Conservation (phyloP, 805 yeast genomes). For the Saccharomycopsis lassenensis region DNA sequence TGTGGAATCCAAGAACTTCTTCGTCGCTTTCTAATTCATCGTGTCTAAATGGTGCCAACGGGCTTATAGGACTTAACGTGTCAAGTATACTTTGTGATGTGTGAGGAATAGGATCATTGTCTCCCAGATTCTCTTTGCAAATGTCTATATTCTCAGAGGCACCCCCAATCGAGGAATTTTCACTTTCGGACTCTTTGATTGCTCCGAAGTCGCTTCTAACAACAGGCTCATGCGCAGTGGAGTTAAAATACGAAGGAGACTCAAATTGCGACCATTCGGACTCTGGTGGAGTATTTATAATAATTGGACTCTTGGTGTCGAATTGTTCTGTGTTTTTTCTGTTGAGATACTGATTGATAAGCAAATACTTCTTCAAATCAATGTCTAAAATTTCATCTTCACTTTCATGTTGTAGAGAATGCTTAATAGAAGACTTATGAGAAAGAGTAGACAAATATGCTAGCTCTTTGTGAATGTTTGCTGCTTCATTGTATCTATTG, state of each 20-base stretch:
- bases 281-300: neutral
- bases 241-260: conserved; percentile 2
- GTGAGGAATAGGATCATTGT: too few relatives aligned
- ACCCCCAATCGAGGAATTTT: neutral
- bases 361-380: conserved; percentile 3
- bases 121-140: too few relatives aligned
- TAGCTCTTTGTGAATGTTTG: conserved; percentile 5
- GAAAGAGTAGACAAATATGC: conserved; percentile 1
- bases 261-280: neutral
- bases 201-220: conserved; percentile 1
- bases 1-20: too few relatives aligned
- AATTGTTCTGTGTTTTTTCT: neutral
- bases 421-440: neutral
- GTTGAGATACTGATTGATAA: conserved; percentile 6
- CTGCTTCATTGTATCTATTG: conserved; percentile 2
- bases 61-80: too few relatives aligned
- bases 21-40: too few relatives aligned
- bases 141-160: too few relatives aligned
- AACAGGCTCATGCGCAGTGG: neutral
- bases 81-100: too few relatives aligned
- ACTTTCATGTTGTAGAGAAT: neutral
- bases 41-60: too few relatives aligned
- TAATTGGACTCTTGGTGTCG: neutral
- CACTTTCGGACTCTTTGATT: neutral
- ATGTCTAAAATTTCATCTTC: conserved; percentile 1